Conservation (phyloP, 192 early-diverging fungal genomes). For the Paraglomus brasilianum region DNA sequence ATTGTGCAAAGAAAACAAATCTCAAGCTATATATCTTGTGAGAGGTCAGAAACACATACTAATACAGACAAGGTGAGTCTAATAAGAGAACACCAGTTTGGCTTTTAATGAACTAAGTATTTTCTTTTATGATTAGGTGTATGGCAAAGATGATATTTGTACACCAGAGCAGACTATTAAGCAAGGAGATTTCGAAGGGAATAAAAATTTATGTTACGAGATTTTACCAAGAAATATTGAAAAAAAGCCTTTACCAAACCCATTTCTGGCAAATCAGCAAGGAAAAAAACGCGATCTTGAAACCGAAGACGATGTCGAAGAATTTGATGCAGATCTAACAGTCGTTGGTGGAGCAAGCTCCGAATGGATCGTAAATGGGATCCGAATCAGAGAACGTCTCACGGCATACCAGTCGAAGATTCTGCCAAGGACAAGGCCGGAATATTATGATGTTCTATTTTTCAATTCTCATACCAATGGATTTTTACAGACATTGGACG, state of each 20-base stretch:
- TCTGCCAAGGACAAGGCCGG: slow-evolving; percentile 1
- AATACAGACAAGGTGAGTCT: slow-evolving; percentile 14
- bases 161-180: background rate
- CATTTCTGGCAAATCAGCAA: slow-evolving; percentile 8
- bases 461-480: slow-evolving; percentile 25
- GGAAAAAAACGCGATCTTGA: slow-evolving; percentile 1
- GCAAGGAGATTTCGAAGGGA: background rate
- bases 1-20: slow-evolving; percentile 20
- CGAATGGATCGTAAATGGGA: slow-evolving; percentile 13
- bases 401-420: too few species aligned
- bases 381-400: slow-evolving; percentile 10
- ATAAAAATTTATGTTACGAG: background rate
- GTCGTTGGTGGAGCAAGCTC: background rate
- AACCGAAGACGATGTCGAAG: background rate
- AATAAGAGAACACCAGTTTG: background rate
- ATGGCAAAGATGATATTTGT: background rate
- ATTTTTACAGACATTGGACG: slow-evolving; percentile 20
- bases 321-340: background rate
- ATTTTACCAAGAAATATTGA: slow-evolving; percentile 12
- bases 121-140: slow-evolving; percentile 2
- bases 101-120: slow-evolving; percentile 10
- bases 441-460: slow-evolving; percentile 12
- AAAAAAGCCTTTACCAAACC: background rate
- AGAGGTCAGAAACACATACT: slow-evolving; percentile 9
- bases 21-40: background rate